These are phyloP conservation scores for Inga oerstediana DNA, from an alignment of 306 rosid genomes.

Conservation along the genomic window DNA sequence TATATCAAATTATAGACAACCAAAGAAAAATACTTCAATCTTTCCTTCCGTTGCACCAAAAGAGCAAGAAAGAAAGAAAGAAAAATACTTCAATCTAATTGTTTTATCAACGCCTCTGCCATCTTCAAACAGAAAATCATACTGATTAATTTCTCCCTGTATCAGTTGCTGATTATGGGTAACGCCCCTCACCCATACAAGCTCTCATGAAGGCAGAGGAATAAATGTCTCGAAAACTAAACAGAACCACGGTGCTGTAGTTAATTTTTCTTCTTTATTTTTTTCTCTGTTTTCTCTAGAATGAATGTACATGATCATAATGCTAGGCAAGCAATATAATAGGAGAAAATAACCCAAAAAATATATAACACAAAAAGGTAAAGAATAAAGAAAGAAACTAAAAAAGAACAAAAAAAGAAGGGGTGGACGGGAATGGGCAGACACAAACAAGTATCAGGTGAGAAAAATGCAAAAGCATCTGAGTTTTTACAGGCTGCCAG, in stretches of 20 bases:
- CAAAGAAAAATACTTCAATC: background rate
- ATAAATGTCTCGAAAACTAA: slow-evolving; percentile 14
- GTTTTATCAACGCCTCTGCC: background rate
- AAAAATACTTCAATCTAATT: background rate
- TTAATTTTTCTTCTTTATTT: slow-evolving; percentile 18
- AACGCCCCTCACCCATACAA: slow-evolving; percentile 5
- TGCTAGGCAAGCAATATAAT: slow-evolving; percentile 56
- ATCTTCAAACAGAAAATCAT: background rate
- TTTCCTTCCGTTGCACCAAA: background rate
- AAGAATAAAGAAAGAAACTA: slow-evolving; percentile 26
- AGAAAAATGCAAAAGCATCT: slow-evolving; percentile 34
- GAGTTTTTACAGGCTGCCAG: slow-evolving; percentile 57
- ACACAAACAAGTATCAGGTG: slow-evolving; percentile 41
- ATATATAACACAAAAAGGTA: slow-evolving; percentile 34
- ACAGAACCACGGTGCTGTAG: slow-evolving; percentile 25
- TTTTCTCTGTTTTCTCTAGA: slow-evolving; percentile 44
- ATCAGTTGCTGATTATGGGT: background rate
- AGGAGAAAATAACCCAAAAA: slow-evolving; percentile 35
- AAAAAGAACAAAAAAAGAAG: background rate
- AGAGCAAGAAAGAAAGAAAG: background rate
- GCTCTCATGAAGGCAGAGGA: background rate
- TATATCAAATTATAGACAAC: background rate
- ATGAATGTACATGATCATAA: slow-evolving; percentile 65
- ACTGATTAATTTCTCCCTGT: background rate
- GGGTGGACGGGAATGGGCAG: background rate